Evolutionary conservation across 2,329 filamentous ascomycete genomes (phyloP), one percentile per base, ranked within the genome.

Genomic region (Aureobasidium mangrovei): DNA sequence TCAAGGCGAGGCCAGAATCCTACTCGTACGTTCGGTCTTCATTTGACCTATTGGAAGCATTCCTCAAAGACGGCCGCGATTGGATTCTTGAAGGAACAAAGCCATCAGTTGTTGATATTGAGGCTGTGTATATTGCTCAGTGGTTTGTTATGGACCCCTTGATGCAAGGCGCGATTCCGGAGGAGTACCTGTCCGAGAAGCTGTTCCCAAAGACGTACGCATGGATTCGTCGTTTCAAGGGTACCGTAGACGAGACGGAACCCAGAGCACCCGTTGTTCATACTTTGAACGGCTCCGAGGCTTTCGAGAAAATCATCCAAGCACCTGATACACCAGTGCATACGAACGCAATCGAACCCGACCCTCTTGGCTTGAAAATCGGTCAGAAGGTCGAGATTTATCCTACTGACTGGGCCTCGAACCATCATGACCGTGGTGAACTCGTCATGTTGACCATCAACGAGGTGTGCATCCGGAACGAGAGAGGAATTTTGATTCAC

Each of bases 161-260:
- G 27, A 49, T 76, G 76, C 8, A 49, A 32, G 36, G 46, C 12
- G 28, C 72, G 4, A 26, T 86, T 45, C 77, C 80, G 3, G 56
- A 69, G 44, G 72, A 76, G 24, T 62, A 74, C 5, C 75, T 87
- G 58, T 77, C 77, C 3, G 63, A 70, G 9, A 65, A 67, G 28
- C 69, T 68, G 38, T 86, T 79, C 61, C 85, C 84, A 0, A 75
- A 71, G 55, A 77, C 81, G 0, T 84, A 79, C 63, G 77, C 77
- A 1, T 88, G 83, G 82, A 74, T 86, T n/a, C 65, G 70, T 44
- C 74, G 84, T n/a, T 88, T 87, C 67, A 69, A 77, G 51, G 63
- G 63, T 12, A 73, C 72, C 1, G 63, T 82, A 1, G 67, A 70
- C 3, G 65, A 66, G 4, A 75, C 77, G 1, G 74, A 70, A 55